phyloP scores from a whole-genome alignment of 1,139 yeast genomes.

The Sugiyamaella pinicola region DNA sequence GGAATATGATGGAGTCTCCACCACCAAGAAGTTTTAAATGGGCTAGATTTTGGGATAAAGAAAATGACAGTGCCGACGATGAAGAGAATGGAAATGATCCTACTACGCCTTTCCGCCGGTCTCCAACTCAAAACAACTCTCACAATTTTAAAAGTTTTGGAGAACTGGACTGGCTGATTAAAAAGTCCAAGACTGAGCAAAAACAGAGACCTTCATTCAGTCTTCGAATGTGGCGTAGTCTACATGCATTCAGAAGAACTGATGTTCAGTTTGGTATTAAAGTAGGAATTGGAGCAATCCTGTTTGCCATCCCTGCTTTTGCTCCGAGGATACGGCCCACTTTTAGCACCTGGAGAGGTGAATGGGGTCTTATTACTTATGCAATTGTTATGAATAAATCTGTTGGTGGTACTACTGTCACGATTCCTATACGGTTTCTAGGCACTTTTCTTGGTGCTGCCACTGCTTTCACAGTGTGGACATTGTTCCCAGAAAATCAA shows the following conservation, averaged over 20 bases:
- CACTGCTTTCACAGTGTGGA: slow-evolving; percentile 63
- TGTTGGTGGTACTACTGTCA: slow-evolving; percentile 82
- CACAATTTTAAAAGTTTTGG: slow-evolving; percentile 9
- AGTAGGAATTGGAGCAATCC: slow-evolving; percentile 76
- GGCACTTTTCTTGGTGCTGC: slow-evolving; percentile 77
- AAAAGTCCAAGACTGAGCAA: slow-evolving; percentile 6
- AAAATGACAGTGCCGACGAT: neutral
- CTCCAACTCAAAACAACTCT: slow-evolving; percentile 6
- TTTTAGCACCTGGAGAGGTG: slow-evolving; percentile 73
- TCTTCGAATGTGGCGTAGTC: slow-evolving; percentile 48
- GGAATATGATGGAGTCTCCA: slow-evolving; percentile 30
- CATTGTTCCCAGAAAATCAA: slow-evolving; percentile 58
- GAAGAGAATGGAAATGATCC: neutral
- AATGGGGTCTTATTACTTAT: slow-evolving; percentile 81
- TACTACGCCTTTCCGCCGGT: neutral
- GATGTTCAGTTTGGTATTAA: slow-evolving; percentile 80
- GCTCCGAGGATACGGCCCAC: slow-evolving; percentile 54
- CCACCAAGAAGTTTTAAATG: slow-evolving; percentile 30
- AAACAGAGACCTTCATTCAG: slow-evolving; percentile 14
- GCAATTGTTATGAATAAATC: slow-evolving; percentile 85
- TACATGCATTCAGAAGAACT: slow-evolving; percentile 53
- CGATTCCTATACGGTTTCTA: slow-evolving; percentile 71
- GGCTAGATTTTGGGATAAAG: slow-evolving; percentile 15
- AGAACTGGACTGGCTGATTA: slow-evolving; percentile 12
- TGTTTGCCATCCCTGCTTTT: slow-evolving; percentile 69